Base-by-base conservation (phyloP, 257 asterid genomes). In the Voacanga thouarsii region DNA sequence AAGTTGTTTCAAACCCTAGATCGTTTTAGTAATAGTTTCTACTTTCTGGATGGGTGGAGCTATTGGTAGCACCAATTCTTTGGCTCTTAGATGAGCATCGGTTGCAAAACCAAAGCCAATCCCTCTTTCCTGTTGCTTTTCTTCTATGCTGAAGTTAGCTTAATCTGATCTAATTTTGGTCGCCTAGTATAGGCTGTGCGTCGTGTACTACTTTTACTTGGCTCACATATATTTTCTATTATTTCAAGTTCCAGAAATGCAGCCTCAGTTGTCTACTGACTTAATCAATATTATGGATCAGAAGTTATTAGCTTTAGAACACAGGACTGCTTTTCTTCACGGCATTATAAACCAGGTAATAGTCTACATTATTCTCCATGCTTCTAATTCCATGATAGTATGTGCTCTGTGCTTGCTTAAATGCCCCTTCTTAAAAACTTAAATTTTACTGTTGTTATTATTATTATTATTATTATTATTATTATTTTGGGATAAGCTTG, bases 241-340 rank as follows among this genome's bases (percentile, higher is more conserved):
- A 14, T 37, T 19, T n/a, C 26, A 24, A 79, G 44, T 65, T 30
- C 84, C 85, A 44, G 90, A 81, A 74, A 45, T 77, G 70, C 88
- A 80, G 57, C 90, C 89, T 75, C 92, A 91, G 68, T 88, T 92
- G 47, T 90, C 99, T 50, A n/a, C 68, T 50, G 94, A 90, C 80
- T 82, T 95, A 51, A 87, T 93, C 88, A 86, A 89, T 76, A 88
- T 90, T 41, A 95, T 95, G 99, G 96, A 95, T 30, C 93, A 84
- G 23, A 90, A 91, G 75, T 44, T 92, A 74, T 74, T 89, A 23
- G 86, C 95, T 30, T 80, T 95, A n/a, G 96, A 90, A 78, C 84
- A 76, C 68, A 90, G 98, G 64, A 82, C 84, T 81, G 69, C 89
- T 74, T 77, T 86, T 82, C 97, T 95, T 81, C 89, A 85, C 78